Evolutionary conservation across 768 basidiomycete species (phyloP).

Genomic region (Phylloporus rhodoxanthus): DNA sequence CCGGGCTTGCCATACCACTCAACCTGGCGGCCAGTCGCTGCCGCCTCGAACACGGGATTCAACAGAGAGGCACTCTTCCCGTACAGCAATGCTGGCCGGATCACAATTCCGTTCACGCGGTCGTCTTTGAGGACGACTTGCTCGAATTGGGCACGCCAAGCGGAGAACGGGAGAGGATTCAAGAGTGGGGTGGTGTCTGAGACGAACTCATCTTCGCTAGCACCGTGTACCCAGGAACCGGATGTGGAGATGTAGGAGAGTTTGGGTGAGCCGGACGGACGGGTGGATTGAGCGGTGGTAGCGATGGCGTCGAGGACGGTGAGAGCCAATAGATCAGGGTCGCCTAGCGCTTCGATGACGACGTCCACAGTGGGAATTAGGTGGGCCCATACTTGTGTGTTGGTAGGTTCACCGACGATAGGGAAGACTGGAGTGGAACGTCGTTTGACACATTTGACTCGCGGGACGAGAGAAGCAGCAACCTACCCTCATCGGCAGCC

Average conservation of each 20-base stretch:
- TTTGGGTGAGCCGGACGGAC: conserved; percentile 22
- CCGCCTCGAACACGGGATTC: conserved; percentile 20
- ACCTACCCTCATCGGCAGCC: conserved; percentile 23
- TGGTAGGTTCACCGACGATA: conserved; percentile 14
- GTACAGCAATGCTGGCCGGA: conserved; percentile 30
- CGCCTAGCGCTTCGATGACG: conserved; percentile 17
- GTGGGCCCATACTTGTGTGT: conserved; percentile 12
- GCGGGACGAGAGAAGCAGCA: too few relatives aligned
- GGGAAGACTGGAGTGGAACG: conserved; percentile 19
- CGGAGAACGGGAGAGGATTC: conserved; percentile 9
- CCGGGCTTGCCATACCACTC: conserved; percentile 24
- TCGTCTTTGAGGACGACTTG: conserved; percentile 9
- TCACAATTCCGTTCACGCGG: conserved; percentile 30
- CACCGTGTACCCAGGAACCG: conserved; percentile 28
- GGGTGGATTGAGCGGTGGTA: conserved; percentile 12
- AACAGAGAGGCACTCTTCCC: conserved; percentile 24
- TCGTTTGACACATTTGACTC: background rate
- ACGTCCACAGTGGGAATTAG: conserved; percentile 19
- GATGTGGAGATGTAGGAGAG: conserved; percentile 30
- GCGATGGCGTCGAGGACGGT: conserved; percentile 14
- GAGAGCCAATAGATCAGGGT: conserved; percentile 13
- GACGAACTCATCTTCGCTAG: conserved; percentile 11
- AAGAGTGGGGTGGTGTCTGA: conserved; percentile 18
- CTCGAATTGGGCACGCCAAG: conserved; percentile 21
- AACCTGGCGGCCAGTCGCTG: conserved; percentile 15